Conservation (phyloP, 108 stramenopile genomes). For the Cyclotella cryptica region DNA sequence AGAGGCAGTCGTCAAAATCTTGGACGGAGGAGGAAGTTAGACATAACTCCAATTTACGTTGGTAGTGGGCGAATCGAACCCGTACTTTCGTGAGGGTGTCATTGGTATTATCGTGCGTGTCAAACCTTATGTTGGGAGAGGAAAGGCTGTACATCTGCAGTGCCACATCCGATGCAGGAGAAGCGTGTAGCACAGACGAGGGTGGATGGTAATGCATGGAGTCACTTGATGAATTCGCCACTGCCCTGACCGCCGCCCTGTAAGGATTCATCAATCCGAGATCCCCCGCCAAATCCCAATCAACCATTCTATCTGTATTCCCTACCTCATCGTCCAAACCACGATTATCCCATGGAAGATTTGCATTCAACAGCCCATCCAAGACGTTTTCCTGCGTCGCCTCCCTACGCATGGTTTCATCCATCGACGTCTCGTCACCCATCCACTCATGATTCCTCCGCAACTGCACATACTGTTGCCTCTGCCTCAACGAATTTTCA, state of each 20-base stretch:
- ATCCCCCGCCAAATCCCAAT: slow-evolving; percentile 12
- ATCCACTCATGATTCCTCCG: no score
- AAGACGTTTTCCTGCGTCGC: neutral
- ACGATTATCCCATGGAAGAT: no score
- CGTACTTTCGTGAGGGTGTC: slow-evolving; percentile 16
- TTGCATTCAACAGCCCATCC: neutral
- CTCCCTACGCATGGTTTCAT: neutral
- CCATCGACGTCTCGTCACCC: neutral
- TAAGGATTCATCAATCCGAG: neutral
- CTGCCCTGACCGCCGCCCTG: neutral
- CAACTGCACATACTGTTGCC: no score
- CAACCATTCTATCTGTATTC: neutral
- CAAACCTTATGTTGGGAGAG: slow-evolving; percentile 2
- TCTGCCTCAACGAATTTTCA: slow-evolving; percentile 1
- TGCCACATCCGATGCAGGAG: slow-evolving; percentile 52
- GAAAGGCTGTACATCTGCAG: slow-evolving; percentile 64
- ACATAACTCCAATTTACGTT: neutral
- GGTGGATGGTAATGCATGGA: neutral
- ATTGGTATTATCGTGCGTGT: neutral
- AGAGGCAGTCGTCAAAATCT: slow-evolving; percentile 34
- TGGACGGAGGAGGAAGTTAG: neutral
- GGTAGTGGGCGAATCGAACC: neutral
- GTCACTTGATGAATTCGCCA: slow-evolving; percentile 1
- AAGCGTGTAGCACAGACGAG: slow-evolving; percentile 13
- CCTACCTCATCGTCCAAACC: neutral